Evolutionary conservation across 2,329 filamentous ascomycete species (phyloP).

Genomic region (Aspergillus ustus): DNA sequence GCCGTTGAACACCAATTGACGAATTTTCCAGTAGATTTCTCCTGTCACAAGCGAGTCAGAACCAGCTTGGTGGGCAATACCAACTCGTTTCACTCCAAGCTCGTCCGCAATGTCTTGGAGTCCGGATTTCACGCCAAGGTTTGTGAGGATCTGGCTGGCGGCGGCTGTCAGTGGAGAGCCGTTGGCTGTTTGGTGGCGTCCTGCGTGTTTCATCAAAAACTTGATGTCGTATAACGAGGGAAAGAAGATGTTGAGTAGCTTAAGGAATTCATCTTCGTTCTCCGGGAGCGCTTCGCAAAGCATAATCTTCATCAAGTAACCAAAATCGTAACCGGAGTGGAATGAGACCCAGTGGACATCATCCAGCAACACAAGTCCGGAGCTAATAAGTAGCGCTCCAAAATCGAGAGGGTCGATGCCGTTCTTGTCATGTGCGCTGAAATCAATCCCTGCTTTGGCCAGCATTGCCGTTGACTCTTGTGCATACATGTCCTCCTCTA

Average conservation of each 20-base stretch:
- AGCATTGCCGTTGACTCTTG: constrained; percentile 92
- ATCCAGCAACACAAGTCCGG: constrained; percentile 84
- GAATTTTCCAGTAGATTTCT: constrained; percentile 92
- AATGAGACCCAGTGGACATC: constrained; percentile 97
- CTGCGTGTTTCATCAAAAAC: constrained; percentile 90
- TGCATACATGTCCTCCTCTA: constrained; percentile 97
- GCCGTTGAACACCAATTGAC: constrained; percentile 83
- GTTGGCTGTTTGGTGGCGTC: constrained; percentile 69
- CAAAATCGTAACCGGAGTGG: constrained; percentile 97
- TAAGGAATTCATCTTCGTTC: constrained; percentile 87
- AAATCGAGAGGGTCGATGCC: constrained; percentile 92
- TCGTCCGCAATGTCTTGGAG: constrained; percentile 93
- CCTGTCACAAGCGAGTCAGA: constrained; percentile 93
- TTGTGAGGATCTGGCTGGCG: constrained; percentile 75
- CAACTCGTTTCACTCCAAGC: constrained; percentile 85
- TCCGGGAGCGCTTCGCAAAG: constrained; percentile 81
- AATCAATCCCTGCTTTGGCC: constrained; percentile 90
- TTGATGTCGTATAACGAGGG: constrained; percentile 95
- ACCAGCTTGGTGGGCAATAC: constrained; percentile 87
- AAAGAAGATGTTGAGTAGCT: constrained; percentile 89
- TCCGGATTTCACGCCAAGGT: constrained; percentile 87
- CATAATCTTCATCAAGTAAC: constrained; percentile 93
- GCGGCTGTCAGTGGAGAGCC: constrained; percentile 66
- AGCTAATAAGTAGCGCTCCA: constrained; percentile 86
- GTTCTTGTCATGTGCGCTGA: constrained; percentile 78